phyloP scores from a whole-genome alignment of 2,329 filamentous ascomycete genomes.

The Coleophoma eucalyptorum region DNA sequence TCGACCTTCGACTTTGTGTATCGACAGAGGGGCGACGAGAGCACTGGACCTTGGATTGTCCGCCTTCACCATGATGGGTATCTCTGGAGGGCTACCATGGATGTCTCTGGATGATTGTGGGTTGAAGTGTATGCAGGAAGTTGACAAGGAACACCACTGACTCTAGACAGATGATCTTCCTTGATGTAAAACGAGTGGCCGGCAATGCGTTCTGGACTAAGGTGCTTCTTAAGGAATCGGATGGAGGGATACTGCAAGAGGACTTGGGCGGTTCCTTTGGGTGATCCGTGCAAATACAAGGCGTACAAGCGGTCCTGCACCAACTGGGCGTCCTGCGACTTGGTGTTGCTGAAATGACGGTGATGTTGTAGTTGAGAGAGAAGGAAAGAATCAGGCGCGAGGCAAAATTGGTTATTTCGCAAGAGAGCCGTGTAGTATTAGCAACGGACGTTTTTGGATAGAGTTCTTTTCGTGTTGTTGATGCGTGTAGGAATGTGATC shows the following conservation, averaged over 20 bases:
- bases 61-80: constrained; percentile 27
- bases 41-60: constrained; percentile 47
- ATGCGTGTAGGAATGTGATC: constrained; percentile 16
- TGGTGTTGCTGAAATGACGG: neutral
- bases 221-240: neutral
- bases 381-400: neutral
- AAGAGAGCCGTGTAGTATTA: constrained; percentile 6
- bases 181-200: constrained; percentile 1
- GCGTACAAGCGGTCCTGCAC: neutral
- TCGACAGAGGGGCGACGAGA: constrained; percentile 55
- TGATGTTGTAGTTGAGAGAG: neutral
- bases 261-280: neutral
- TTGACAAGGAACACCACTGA: neutral
- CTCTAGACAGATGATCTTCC: neutral
- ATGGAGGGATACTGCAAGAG: neutral
- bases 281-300: neutral
- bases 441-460: neutral
- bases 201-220: constrained; percentile 2
- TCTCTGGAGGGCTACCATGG: constrained; percentile 21
- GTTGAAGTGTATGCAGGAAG: neutral
- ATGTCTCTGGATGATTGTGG: constrained; percentile 4
- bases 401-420: neutral
- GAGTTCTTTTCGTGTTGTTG: constrained; percentile 11
- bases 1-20: constrained; percentile 38
- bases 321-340: neutral